Percentiles rank a stretch among this genome's conserved stretches.
Conservation (phyloP, 371 early-diverging fungal genomes). For the Chytridiales sp. region DNA sequence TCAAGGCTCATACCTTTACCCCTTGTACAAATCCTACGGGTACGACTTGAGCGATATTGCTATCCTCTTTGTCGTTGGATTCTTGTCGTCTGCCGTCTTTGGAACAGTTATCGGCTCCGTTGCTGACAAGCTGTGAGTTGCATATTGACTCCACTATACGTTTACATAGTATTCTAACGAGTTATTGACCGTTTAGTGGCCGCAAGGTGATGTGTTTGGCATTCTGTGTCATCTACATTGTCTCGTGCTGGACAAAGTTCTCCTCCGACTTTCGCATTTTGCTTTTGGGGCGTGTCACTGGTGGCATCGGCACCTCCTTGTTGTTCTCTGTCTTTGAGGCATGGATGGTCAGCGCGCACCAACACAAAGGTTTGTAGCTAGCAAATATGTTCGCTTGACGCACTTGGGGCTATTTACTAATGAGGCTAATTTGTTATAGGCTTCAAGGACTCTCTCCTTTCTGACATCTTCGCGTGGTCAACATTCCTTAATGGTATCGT, state of each 20-base stretch:
- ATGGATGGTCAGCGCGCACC: slow-evolving; percentile 77
- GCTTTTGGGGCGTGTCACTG: slow-evolving; percentile 63
- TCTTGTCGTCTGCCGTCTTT: slow-evolving; percentile 69
- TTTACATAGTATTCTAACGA: background rate
- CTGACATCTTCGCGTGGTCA: slow-evolving; percentile 67
- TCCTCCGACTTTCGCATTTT: slow-evolving; percentile 53
- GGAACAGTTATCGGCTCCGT: slow-evolving; percentile 71
- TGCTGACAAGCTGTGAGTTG: slow-evolving; percentile 68
- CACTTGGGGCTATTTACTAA: background rate
- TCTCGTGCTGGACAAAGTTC: slow-evolving; percentile 60
- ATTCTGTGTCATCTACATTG: slow-evolving; percentile 61
- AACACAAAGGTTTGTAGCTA: background rate
- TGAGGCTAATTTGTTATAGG: slow-evolving; percentile 31
- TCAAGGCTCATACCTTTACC: slow-evolving; percentile 72
- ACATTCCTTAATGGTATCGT: slow-evolving; percentile 72
- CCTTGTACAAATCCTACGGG: slow-evolving; percentile 64
- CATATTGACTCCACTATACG: background rate
- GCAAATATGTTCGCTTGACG: background rate
- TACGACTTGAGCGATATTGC: slow-evolving; percentile 62
- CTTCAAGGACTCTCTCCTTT: slow-evolving; percentile 57
- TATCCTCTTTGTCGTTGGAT: slow-evolving; percentile 70
- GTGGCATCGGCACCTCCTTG: slow-evolving; percentile 69
- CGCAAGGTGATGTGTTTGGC: slow-evolving; percentile 61
- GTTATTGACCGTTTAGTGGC: slow-evolving; percentile 51
- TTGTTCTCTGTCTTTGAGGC: slow-evolving; percentile 76